Conservation (phyloP, 163 green algal genomes). For the Scenedesmus sp. region DNA sequence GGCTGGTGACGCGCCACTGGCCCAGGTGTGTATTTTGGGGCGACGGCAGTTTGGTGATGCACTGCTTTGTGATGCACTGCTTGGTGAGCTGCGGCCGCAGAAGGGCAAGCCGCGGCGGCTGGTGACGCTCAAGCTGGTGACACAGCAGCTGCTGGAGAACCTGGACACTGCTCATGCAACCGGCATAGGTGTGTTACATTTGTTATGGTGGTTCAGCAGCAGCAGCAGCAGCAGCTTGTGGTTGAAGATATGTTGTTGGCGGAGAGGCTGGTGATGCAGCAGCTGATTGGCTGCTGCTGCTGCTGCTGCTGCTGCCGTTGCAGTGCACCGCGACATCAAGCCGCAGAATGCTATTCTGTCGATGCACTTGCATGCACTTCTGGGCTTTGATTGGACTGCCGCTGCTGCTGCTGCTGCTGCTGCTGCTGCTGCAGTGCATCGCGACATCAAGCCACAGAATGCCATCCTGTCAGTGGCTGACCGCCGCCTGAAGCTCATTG, state of each 20-base stretch:
- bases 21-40: background rate
- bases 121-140: conserved; percentile 51
- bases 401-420: conserved; percentile 2
- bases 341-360: conserved; percentile 92
- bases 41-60: background rate
- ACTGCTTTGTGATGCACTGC: background rate
- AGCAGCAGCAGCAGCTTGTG: too few species aligned
- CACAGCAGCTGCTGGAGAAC: conserved; percentile 72
- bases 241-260: background rate
- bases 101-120: conserved; percentile 50
- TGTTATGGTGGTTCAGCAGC: background rate
- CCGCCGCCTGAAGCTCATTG: conserved; percentile 93
- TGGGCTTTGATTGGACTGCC: background rate
- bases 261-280: background rate
- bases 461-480: conserved; percentile 75
- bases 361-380: background rate
- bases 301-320: background rate
- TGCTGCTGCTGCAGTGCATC: conserved; percentile 33
- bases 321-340: conserved; percentile 83
- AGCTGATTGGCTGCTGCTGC: background rate
- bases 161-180: conserved; percentile 74
- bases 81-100: conserved; percentile 76
- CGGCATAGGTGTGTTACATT: conserved; percentile 51
- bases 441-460: conserved; percentile 95
- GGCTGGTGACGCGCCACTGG: background rate